Percentiles rank a stretch among this genome's conserved stretches.
These are phyloP conservation scores for Acanthamoeba sp. DNA, from an alignment of 208 protist species.

Conservation along the genomic window DNA sequence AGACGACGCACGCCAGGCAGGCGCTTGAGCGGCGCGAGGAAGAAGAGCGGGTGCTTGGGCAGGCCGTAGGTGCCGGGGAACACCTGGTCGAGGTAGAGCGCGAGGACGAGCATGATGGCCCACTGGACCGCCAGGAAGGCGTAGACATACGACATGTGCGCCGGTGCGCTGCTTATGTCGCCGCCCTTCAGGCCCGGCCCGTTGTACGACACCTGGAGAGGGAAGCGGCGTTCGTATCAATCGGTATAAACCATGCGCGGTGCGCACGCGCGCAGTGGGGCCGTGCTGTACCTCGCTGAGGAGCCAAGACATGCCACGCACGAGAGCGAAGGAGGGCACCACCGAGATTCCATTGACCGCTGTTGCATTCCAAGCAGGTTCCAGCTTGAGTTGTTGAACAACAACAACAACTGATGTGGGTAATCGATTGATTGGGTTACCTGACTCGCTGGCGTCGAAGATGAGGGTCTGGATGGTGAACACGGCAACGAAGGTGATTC, in stretches of 20 bases:
- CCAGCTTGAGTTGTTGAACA: no score
- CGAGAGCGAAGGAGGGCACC: background rate
- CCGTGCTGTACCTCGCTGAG: background rate
- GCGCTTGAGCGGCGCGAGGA: slow-evolving; percentile 64
- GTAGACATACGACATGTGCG: slow-evolving; percentile 1
- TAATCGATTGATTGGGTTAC: background rate
- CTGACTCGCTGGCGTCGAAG: background rate
- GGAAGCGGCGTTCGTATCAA: no score
- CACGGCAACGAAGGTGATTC: slow-evolving; percentile 20
- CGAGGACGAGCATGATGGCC: slow-evolving; percentile 15
- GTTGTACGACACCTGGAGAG: slow-evolving; percentile 11
- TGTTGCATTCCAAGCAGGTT: background rate
- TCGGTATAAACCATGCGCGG: background rate
- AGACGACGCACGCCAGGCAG: background rate
- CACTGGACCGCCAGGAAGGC: slow-evolving; percentile 33
- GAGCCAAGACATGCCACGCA: background rate
- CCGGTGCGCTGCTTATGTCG: background rate
- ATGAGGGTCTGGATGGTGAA: slow-evolving; percentile 41
- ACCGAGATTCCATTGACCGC: background rate
- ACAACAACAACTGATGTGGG: background rate
- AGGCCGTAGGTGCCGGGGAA: slow-evolving; percentile 54
- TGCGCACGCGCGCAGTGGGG: background rate
- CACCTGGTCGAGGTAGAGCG: slow-evolving; percentile 64
- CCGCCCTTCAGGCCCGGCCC: background rate
- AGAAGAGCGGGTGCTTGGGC: slow-evolving; percentile 69